A percentile compares a stretch with the other conserved stretches of the same genome.
Conservation (phyloP, 2,329 filamentous ascomycete genomes). For the Teratosphaeriaceae sp. region DNA sequence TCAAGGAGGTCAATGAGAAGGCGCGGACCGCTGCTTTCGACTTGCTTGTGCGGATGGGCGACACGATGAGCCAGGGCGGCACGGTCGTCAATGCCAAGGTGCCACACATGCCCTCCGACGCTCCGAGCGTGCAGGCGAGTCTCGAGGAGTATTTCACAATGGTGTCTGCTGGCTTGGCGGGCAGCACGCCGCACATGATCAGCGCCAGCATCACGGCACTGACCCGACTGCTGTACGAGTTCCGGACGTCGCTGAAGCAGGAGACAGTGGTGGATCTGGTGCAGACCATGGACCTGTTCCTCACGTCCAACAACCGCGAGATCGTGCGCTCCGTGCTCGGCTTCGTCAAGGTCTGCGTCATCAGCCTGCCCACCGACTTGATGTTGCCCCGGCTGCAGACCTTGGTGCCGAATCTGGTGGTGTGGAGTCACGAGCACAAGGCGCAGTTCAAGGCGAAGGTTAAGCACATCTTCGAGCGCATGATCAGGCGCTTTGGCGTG, state of each 20-base stretch:
- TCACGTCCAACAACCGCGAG: constrained; percentile 93
- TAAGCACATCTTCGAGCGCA: constrained; percentile 93
- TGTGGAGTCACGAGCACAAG: constrained; percentile 98
- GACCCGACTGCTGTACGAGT: constrained; percentile 89
- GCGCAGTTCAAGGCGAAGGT: constrained; percentile 95
- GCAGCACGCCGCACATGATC: constrained; percentile 92
- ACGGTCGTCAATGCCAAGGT: constrained; percentile 81
- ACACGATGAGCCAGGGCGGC: constrained; percentile 69
- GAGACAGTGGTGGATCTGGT: constrained; percentile 76
- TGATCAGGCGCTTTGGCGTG: constrained; percentile 85
- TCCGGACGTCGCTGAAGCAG: constrained; percentile 61
- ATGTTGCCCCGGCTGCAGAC: constrained; percentile 70
- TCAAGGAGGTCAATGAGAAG: constrained; percentile 96
- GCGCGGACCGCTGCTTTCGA: constrained; percentile 86
- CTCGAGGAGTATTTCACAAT: constrained; percentile 97
- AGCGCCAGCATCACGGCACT: constrained; percentile 94
- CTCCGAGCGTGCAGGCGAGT: constrained; percentile 68
- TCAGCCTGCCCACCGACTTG: constrained; percentile 71
- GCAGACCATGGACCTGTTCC: constrained; percentile 90
- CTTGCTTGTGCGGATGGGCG: constrained; percentile 79
- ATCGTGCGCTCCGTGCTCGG: constrained; percentile 92
- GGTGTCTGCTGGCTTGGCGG: constrained; percentile 91
- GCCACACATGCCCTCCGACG: constrained; percentile 72
- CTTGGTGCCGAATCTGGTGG: constrained; percentile 82
- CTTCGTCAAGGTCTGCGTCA: constrained; percentile 93